Evolutionary conservation across 2,329 filamentous ascomycete species (phyloP), one percentile per base, ranked within the genome.

Genomic region (Cercospora sesami): DNA sequence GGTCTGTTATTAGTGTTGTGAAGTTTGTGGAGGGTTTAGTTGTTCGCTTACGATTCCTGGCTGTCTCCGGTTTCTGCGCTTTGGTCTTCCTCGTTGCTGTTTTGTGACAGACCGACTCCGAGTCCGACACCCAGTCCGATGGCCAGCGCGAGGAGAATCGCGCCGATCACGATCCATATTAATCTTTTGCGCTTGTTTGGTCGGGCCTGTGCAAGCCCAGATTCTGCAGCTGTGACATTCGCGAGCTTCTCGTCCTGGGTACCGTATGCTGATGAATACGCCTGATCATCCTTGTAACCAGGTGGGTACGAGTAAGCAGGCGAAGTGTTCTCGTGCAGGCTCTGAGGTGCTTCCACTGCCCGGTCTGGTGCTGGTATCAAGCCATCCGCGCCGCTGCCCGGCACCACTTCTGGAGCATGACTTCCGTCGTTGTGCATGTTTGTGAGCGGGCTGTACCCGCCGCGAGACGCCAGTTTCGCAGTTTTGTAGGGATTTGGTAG

Each of bases 91-190:
- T 33, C 53, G 21, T 61, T 63, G 55, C 57, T 64, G 42, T 21
- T 58, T 23, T 65, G 59, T 23, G 59, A 67, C 5, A 68, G 36
- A 7, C 64, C 62, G 3, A 70, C 30, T 3, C 69, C 66, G 4
- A 68, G 58, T 1, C 66, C 64, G 26, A 68, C 61, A 5, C 66
- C 69, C 8, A 68, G 39, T 4, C 66, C 69, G 8, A 68, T 53
- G 3, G 66, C 69, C 8, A 70, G 26, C 18, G 53, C 59, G 5
- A 68, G 18, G 1, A 70, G 26, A 8, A 67, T 59, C 2, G 60
- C 60, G 2, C 53, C 64, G 21, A 63, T 61, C 4, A 68, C 39
- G 14, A 68, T 60, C 69, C 55, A 70, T 4, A 67, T 59, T 26
- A 55, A 5, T 30, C 66, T 61, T 36, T 59, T 63, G 42, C 64